A percentile compares a stretch with the other conserved stretches of the same genome.
phyloP scores from a whole-genome alignment of 768 basidiomycete genomes.

The Naematelia aurantialba region DNA sequence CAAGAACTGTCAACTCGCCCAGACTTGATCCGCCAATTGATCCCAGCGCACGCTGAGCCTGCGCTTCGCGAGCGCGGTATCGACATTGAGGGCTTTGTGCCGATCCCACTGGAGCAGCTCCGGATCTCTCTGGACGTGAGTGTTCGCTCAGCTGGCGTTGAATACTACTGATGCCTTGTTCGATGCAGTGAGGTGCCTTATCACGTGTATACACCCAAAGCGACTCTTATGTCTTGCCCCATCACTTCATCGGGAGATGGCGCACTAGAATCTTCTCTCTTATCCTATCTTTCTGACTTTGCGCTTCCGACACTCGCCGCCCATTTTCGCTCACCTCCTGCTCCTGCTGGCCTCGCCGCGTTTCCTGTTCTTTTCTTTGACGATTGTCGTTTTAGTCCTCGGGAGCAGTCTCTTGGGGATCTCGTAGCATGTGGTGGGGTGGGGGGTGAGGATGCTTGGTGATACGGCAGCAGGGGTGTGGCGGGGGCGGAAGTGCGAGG shows the following conservation, averaged over 20 bases:
- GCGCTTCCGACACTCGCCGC: too few relatives aligned
- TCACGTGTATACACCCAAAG: not conserved
- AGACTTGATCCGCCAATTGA: slow-evolving; percentile 84
- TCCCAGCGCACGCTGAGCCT: slow-evolving; percentile 82
- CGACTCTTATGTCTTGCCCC: not conserved
- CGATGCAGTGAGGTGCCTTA: not conserved
- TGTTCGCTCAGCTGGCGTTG: slow-evolving; percentile 2
- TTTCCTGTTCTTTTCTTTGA: not conserved
- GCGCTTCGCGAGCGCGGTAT: slow-evolving; percentile 83
- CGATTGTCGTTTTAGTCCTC: not conserved
- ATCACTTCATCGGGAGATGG: slow-evolving; percentile 2
- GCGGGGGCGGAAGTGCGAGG: too few relatives aligned
- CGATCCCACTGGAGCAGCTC: slow-evolving; percentile 94
- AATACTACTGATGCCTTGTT: not conserved
- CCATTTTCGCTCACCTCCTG: not conserved
- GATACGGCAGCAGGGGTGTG: too few relatives aligned
- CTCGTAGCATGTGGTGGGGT: not conserved
- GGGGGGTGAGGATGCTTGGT: not conserved
- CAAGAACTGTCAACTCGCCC: slow-evolving; percentile 96
- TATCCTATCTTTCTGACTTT: not conserved
- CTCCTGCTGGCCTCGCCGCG: slow-evolving; percentile 1
- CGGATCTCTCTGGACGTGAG: slow-evolving; percentile 78
- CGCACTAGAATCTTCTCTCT: not conserved
- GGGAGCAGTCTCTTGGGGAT: not conserved
- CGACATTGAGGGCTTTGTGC: slow-evolving; percentile 84